A percentile compares a stretch with the other conserved stretches of the same genome.
Evolutionary conservation across 2,329 filamentous ascomycete genomes (phyloP).

Genomic region (Gnomoniopsis smithogilvyi): DNA sequence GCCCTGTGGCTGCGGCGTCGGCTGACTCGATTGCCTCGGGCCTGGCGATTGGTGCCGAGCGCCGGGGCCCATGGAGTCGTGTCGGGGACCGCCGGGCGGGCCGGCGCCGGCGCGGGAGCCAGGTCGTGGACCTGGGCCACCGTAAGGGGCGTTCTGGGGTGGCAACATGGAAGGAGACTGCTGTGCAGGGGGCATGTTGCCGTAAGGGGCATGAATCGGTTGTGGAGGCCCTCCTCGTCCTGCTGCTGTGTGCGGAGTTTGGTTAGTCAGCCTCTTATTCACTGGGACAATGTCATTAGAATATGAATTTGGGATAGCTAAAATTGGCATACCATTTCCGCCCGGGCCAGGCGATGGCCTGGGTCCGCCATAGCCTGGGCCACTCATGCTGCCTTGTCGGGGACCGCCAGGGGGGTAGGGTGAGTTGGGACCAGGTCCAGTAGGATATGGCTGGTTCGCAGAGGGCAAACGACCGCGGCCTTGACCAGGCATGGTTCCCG

Average conservation of each 20-base stretch:
- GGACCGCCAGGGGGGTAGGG: slow-evolving; percentile 12
- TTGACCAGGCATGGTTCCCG: slow-evolving; percentile 18
- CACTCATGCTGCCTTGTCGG: slow-evolving; percentile 20
- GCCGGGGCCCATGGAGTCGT: slow-evolving; percentile 12
- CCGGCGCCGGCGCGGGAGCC: slow-evolving; percentile 15
- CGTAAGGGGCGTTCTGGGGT: slow-evolving; percentile 20
- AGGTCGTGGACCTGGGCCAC: not conserved
- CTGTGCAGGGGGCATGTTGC: not conserved
- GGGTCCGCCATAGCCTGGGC: slow-evolving; percentile 13
- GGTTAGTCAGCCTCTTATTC: slow-evolving; percentile 37
- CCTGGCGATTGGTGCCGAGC: not conserved
- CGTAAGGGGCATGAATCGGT: slow-evolving; percentile 11
- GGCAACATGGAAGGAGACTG: slow-evolving; percentile 22
- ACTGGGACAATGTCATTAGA: slow-evolving; percentile 26
- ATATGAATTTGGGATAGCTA: slow-evolving; percentile 22
- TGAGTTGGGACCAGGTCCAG: slow-evolving; percentile 30
- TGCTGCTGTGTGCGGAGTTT: slow-evolving; percentile 25
- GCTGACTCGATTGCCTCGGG: slow-evolving; percentile 9
- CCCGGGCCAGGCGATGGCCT: slow-evolving; percentile 14
- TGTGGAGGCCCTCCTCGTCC: slow-evolving; percentile 17
- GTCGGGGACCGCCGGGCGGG: not conserved
- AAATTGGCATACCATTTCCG: slow-evolving; percentile 14
- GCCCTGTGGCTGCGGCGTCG: slow-evolving; percentile 1
- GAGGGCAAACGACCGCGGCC: slow-evolving; percentile 39
- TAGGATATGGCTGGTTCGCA: slow-evolving; percentile 36